Conservation (phyloP, 163 green algal genomes). For the Trebouxiophyceae sp. region DNA sequence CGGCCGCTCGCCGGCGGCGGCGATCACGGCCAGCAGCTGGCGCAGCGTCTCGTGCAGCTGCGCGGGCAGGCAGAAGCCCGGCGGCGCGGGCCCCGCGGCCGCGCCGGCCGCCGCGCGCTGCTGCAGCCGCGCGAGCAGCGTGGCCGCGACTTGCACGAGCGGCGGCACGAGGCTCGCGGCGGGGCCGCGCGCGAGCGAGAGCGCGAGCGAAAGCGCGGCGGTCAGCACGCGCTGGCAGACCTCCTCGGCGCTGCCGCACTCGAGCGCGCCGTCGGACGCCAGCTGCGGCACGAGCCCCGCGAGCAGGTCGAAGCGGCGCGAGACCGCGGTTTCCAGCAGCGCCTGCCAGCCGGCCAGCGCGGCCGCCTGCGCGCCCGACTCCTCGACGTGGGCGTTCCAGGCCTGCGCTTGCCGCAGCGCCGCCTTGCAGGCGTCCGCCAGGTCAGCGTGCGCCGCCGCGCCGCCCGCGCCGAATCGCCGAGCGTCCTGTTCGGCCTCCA, state of each 20-base stretch:
- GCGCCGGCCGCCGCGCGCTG: constrained; percentile 15
- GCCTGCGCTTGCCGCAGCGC: constrained; percentile 49
- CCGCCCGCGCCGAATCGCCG: constrained; percentile 4
- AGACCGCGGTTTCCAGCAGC: constrained; percentile 37
- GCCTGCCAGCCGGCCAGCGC: constrained; percentile 28
- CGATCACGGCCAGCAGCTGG: constrained; percentile 39
- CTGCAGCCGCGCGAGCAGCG: constrained; percentile 28
- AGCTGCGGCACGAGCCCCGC: constrained; percentile 9
- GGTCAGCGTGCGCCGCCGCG: constrained; percentile 11
- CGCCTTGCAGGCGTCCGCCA: constrained; percentile 30
- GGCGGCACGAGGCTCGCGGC: constrained; percentile 10
- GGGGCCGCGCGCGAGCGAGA: constrained; percentile 13
- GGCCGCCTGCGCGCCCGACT: constrained; percentile 21
- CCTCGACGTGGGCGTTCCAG: constrained; percentile 50
- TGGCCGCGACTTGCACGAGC: constrained; percentile 13
- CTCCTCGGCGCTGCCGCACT: constrained; percentile 6
- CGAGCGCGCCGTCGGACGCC: too few relatives aligned
- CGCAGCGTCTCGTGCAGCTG: constrained; percentile 42
- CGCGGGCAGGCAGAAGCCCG: constrained; percentile 28
- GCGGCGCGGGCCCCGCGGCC: not conserved
- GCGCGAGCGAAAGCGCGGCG: constrained; percentile 14
- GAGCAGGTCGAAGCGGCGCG: constrained; percentile 28
- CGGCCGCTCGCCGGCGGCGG: constrained; percentile 13
- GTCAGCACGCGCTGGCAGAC: constrained; percentile 15
- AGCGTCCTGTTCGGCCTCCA: constrained; percentile 8